Conservation (phyloP, 108 stramenopile genomes). For the Pseudonitzschia delicatissima region DNA sequence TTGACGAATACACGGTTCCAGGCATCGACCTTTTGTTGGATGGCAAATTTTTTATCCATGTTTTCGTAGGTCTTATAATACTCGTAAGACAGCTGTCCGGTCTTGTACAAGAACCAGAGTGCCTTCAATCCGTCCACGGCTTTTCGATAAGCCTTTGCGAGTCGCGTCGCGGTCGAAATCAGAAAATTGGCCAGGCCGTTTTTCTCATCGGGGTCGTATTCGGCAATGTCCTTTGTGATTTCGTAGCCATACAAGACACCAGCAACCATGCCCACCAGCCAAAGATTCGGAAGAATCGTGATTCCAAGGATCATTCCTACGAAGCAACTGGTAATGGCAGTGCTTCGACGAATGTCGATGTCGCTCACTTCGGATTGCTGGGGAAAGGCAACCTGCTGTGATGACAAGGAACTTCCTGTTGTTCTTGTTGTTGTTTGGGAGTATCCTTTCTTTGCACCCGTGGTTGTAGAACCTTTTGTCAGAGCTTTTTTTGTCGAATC, state of each 20-base stretch:
- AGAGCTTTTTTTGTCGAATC: neutral
- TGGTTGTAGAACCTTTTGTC: neutral
- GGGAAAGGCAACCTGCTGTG: conserved; percentile 50
- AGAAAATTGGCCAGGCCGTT: conserved; percentile 10
- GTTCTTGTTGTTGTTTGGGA: neutral
- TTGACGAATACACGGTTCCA: conserved; percentile 59
- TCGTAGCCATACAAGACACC: conserved; percentile 52
- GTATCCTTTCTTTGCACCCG: neutral
- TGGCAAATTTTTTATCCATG: conserved; percentile 50
- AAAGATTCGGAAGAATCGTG: conserved; percentile 50
- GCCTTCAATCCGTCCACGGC: conserved; percentile 25
- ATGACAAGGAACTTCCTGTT: neutral
- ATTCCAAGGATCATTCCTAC: conserved; percentile 32
- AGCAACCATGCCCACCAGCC: conserved; percentile 50
- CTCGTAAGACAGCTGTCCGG: conserved; percentile 58
- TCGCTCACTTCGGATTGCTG: conserved; percentile 41
- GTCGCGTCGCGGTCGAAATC: conserved; percentile 16
- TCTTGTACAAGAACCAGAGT: conserved; percentile 62
- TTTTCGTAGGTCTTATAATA: conserved; percentile 62
- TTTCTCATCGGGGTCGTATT: neutral
- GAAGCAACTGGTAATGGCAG: conserved; percentile 27
- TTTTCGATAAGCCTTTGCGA: conserved; percentile 32
- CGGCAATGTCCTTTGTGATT: conserved; percentile 16
- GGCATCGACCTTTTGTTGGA: conserved; percentile 62
- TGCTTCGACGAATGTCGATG: conserved; percentile 30